A percentile compares a stretch with the other conserved stretches of the same genome.
Evolutionary conservation across 352 stramenopile genomes (phyloP).

Genomic region (Phytophthora cryptogea): DNA sequence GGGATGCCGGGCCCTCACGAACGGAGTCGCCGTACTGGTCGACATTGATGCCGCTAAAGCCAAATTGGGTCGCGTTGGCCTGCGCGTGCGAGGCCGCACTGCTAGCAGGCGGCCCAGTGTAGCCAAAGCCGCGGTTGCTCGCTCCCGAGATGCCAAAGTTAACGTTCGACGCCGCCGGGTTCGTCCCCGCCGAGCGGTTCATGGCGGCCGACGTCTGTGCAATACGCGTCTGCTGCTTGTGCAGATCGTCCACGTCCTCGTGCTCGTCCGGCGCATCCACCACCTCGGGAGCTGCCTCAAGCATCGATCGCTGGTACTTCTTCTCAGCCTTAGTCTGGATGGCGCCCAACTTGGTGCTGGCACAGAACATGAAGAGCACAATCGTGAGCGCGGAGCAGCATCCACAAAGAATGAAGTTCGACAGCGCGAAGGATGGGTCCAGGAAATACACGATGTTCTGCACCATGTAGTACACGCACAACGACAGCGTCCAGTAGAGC

Average conservation of each 20-base stretch:
- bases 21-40: slow-evolving; percentile 10
- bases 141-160: slow-evolving; percentile 30
- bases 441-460: slow-evolving; percentile 63
- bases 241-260: slow-evolving; percentile 42
- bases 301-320: slow-evolving; percentile 55
- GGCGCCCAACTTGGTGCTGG: slow-evolving; percentile 78
- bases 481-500: slow-evolving; percentile 70
- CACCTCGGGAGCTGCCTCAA: slow-evolving; percentile 39
- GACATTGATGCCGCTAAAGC: slow-evolving; percentile 31
- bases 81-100: slow-evolving; percentile 33
- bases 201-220: slow-evolving; percentile 44
- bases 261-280: slow-evolving; percentile 27
- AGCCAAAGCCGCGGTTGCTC: slow-evolving; percentile 10
- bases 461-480: slow-evolving; percentile 66
- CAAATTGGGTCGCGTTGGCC: slow-evolving; percentile 36
- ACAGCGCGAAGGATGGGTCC: slow-evolving; percentile 60
- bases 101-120: slow-evolving; percentile 16
- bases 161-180: slow-evolving; percentile 27
- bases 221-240: slow-evolving; percentile 69
- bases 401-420: slow-evolving; percentile 59
- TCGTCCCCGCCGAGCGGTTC: slow-evolving; percentile 34
- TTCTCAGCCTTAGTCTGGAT: slow-evolving; percentile 90
- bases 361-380: slow-evolving; percentile 77
- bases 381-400: slow-evolving; percentile 52
- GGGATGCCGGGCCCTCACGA: neutral